Evolutionary conservation across 768 basidiomycete genomes (phyloP).

Genomic region (Piloderma croceum): DNA sequence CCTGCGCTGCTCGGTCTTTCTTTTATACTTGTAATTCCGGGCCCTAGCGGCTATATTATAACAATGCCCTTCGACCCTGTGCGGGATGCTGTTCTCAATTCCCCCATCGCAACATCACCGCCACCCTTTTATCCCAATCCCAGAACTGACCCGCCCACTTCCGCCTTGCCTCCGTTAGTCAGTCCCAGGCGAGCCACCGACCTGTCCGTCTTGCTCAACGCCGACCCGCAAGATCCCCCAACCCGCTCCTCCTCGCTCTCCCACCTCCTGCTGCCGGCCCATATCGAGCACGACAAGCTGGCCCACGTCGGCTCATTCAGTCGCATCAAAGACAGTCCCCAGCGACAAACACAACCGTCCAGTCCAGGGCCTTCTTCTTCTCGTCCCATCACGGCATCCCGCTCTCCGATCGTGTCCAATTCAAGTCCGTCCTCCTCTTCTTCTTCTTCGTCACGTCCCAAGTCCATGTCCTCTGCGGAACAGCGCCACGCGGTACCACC

Average conservation of each 20-base stretch:
- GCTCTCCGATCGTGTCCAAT: conserved; percentile 21
- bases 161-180: conserved; percentile 35
- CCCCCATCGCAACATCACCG: conserved; percentile 50
- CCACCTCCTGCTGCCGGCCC: conserved; percentile 30
- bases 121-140: conserved; percentile 20
- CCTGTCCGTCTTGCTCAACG: conserved; percentile 73
- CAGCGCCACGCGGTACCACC: conserved; percentile 28
- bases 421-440: conserved; percentile 36
- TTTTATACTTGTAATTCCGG: too few species aligned
- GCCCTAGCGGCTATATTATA: too few species aligned
- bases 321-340: conserved; percentile 11
- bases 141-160: background rate
- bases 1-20: background rate
- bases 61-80: conserved; percentile 83
- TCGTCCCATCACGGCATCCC: conserved; percentile 19
- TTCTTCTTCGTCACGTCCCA: conserved; percentile 24
- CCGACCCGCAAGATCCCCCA: conserved; percentile 43
- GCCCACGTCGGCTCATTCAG: conserved; percentile 21
- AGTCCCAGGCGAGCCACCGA: conserved; percentile 66
- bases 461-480: conserved; percentile 26
- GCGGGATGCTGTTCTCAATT: conserved; percentile 80
- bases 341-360: conserved; percentile 16
- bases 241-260: conserved; percentile 40
- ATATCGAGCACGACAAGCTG: conserved; percentile 21
- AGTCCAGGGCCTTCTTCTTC: conserved; percentile 18